These are phyloP conservation scores for Lachancea sp. DNA, from an alignment of 805 yeast genomes.

Conservation along the genomic window DNA sequence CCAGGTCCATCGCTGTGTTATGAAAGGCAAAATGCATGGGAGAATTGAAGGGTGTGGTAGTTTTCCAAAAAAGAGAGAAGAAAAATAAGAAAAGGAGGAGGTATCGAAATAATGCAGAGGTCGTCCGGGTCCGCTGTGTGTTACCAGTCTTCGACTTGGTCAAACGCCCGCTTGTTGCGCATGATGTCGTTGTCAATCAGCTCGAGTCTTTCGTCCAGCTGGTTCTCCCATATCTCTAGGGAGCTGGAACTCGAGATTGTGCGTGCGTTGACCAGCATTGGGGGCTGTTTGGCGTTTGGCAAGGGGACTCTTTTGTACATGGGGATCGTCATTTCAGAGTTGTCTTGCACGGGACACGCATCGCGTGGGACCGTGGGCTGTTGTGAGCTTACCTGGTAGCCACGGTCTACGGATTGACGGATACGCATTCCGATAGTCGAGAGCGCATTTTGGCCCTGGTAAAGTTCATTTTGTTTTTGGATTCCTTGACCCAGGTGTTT, in stretches of 20 bases:
- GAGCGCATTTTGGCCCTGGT: conserved; percentile 34
- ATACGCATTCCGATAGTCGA: conserved; percentile 65
- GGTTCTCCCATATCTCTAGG: conserved; percentile 36
- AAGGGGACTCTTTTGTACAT: conserved; percentile 34
- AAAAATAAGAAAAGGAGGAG: too few species aligned
- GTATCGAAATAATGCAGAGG: too few species aligned
- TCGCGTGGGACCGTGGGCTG: conserved; percentile 5
- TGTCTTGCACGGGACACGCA: conserved; percentile 17
- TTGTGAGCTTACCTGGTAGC: conserved; percentile 36
- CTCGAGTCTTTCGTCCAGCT: conserved; percentile 32
- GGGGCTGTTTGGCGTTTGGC: conserved; percentile 31
- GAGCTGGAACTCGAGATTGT: conserved; percentile 33
- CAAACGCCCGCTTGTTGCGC: conserved; percentile 18
- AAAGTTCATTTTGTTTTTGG: conserved; percentile 19
- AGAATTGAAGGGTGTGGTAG: too few species aligned
- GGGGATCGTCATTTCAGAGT: conserved; percentile 22
- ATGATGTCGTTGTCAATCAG: conserved; percentile 28
- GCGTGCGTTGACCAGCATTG: conserved; percentile 31
- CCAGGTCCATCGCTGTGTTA: too few species aligned
- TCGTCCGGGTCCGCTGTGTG: too few species aligned
- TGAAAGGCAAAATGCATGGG: too few species aligned
- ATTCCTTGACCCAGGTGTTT: conserved; percentile 29
- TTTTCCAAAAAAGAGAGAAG: too few species aligned
- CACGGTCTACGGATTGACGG: conserved; percentile 59
- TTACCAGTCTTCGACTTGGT: conserved; percentile 8